phyloP scores from a whole-genome alignment of 2,329 filamentous ascomycete genomes.

The Alternaria novae-zelandiae region DNA sequence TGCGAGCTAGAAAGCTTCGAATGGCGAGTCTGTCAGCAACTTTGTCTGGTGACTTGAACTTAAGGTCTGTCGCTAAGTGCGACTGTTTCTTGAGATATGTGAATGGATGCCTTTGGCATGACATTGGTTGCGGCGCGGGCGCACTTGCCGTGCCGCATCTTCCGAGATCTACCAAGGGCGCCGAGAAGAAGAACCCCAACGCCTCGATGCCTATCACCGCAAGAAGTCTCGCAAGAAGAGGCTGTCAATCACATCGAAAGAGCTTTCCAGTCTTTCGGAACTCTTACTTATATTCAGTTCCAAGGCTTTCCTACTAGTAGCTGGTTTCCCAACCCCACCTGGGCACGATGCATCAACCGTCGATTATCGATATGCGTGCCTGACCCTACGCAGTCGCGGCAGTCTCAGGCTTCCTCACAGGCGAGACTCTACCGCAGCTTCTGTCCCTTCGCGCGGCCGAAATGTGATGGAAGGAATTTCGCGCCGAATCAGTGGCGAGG shows the following conservation, averaged over 20 bases:
- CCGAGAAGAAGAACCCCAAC: background rate
- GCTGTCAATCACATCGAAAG: background rate
- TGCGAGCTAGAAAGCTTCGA: constrained; percentile 1
- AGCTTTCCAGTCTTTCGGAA: background rate
- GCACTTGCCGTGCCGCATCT: background rate
- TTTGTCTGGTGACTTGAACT: background rate
- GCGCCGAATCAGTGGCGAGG: too few relatives aligned
- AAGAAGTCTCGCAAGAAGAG: background rate
- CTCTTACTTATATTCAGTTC: background rate
- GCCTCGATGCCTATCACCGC: background rate
- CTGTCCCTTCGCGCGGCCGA: too few relatives aligned
- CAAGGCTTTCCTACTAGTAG: background rate
- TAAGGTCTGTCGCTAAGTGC: background rate
- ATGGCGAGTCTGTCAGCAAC: background rate
- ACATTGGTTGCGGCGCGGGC: background rate
- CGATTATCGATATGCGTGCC: too few relatives aligned
- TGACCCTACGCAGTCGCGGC: too few relatives aligned
- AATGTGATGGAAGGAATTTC: too few relatives aligned
- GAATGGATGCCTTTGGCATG: too few relatives aligned
- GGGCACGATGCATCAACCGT: too few relatives aligned
- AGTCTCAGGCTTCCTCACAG: too few relatives aligned
- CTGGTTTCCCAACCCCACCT: too few relatives aligned
- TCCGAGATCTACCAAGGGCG: background rate
- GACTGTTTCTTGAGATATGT: background rate
- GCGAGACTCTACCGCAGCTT: too few relatives aligned